Percentiles rank a stretch among this genome's conserved stretches.
These are phyloP conservation scores for Aspergillus texensis DNA, from an alignment of 2,329 filamentous ascomycete genomes.

Conservation along the genomic window DNA sequence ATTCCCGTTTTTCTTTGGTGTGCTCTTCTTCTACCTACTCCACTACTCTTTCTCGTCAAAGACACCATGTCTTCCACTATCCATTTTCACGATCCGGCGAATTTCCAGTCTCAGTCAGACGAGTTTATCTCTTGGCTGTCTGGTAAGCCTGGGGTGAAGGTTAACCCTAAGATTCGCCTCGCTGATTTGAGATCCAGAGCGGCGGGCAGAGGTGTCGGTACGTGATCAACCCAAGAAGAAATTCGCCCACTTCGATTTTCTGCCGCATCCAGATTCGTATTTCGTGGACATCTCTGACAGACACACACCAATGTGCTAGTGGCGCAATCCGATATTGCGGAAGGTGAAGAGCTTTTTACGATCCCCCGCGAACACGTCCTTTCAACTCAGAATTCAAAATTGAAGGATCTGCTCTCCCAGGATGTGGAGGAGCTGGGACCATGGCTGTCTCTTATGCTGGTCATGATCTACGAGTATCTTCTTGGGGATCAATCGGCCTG, in stretches of 20 bases:
- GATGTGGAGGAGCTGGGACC: slow-evolving; percentile 54
- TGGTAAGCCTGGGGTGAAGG: slow-evolving; percentile 52
- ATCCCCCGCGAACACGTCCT: slow-evolving; percentile 75
- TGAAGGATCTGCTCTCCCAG: slow-evolving; percentile 60
- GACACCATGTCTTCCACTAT: slow-evolving; percentile 37
- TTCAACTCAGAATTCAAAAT: slow-evolving; percentile 70
- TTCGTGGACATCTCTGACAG: slow-evolving; percentile 26
- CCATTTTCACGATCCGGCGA: slow-evolving; percentile 38
- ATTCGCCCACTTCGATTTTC: slow-evolving; percentile 19
- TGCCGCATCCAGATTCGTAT: slow-evolving; percentile 7
- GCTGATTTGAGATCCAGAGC: slow-evolving; percentile 59
- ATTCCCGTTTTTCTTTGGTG: slow-evolving; percentile 15
- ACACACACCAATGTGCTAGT: slow-evolving; percentile 53
- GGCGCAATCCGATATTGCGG: slow-evolving; percentile 67
- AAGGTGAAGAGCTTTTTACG: slow-evolving; percentile 78
- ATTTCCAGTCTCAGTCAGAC: slow-evolving; percentile 51
- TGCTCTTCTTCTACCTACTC: slow-evolving; percentile 9
- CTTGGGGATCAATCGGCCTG: slow-evolving; percentile 65
- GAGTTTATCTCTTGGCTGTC: slow-evolving; percentile 62
- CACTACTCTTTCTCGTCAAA: slow-evolving; percentile 13
- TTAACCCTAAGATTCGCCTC: slow-evolving; percentile 61
- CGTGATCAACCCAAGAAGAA: slow-evolving; percentile 37
- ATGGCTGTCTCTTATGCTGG: slow-evolving; percentile 68
- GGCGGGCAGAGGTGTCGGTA: slow-evolving; percentile 67
- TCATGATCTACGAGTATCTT: slow-evolving; percentile 77